Evolutionary conservation across 108 stramenopile species (phyloP).

Genomic region (Cyclotella kingstonii): DNA sequence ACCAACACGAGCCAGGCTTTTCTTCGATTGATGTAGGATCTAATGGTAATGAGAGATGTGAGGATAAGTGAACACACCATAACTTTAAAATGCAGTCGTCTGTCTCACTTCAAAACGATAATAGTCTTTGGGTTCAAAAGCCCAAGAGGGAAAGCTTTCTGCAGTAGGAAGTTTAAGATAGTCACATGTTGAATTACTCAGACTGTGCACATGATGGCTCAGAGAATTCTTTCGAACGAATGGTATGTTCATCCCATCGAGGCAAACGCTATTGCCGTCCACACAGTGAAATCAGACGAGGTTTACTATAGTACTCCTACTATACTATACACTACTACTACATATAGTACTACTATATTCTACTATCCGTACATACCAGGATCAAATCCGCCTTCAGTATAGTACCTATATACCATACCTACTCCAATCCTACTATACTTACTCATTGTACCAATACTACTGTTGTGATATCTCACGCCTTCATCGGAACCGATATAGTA

Average conservation of each 20-base stretch:
- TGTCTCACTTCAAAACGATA: slow-evolving; percentile 42
- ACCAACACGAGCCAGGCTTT: slow-evolving; percentile 45
- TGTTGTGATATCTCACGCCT: no score
- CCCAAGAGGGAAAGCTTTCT: slow-evolving; percentile 31
- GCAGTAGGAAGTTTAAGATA: slow-evolving; percentile 12
- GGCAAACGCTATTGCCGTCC: background rate
- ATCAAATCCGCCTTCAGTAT: no score
- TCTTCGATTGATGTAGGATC: slow-evolving; percentile 43
- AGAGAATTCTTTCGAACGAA: background rate
- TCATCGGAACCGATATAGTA: no score
- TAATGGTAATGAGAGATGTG: no score
- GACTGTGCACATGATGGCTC: background rate
- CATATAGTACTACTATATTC: no score
- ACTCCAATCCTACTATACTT: no score
- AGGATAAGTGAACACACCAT: no score
- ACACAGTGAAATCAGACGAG: background rate
- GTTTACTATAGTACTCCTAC: background rate
- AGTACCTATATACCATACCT: no score
- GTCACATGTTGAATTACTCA: background rate
- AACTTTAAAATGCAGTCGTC: no score
- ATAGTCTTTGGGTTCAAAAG: slow-evolving; percentile 31
- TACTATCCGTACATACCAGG: no score
- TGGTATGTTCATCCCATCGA: background rate
- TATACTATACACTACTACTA: no score
- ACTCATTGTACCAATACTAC: no score